Evolutionary conservation across 495 filamentous ascomycete species (phyloP).

Genomic region (Bacidia gigantensis): DNA sequence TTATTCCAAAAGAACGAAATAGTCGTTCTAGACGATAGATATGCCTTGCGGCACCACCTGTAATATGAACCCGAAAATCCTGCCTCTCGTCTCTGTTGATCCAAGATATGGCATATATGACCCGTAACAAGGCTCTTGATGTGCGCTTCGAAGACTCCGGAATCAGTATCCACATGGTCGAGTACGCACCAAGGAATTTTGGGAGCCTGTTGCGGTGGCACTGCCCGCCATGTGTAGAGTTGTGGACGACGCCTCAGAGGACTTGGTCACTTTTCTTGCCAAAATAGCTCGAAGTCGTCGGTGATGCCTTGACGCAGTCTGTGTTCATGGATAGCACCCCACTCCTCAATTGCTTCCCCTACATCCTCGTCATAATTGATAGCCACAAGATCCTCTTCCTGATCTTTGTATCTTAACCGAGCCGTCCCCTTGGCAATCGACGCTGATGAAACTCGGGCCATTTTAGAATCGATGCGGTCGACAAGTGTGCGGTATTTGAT

Average conservation of each 20-base stretch:
- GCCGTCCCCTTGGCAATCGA: conserved; percentile 66
- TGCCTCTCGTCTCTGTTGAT: background rate
- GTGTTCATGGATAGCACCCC: conserved; percentile 60
- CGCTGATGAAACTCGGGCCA: conserved; percentile 65
- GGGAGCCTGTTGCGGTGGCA: too few species aligned
- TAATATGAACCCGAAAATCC: background rate
- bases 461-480: conserved; percentile 93
- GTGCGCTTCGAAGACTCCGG: too few species aligned
- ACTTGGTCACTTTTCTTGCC: conserved; percentile 25
- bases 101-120: background rate
- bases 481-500: conserved; percentile 85
- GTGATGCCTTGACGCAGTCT: conserved; percentile 50
- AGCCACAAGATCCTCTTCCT: conserved; percentile 81
- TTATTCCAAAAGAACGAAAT: conserved; percentile 6
- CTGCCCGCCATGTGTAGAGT: too few species aligned
- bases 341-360: conserved; percentile 83
- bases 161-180: too few species aligned
- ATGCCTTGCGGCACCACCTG: conserved; percentile 1
- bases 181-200: too few species aligned
- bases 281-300: conserved; percentile 75
- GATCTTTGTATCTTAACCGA: conserved; percentile 78
- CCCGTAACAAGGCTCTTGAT: too few species aligned
- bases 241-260: too few species aligned
- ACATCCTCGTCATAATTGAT: conserved; percentile 94
- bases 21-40: conserved; percentile 2